These are phyloP conservation scores for Colletotrichum phormii DNA, from an alignment of 2,329 filamentous ascomycete genomes.

Conservation along the genomic window DNA sequence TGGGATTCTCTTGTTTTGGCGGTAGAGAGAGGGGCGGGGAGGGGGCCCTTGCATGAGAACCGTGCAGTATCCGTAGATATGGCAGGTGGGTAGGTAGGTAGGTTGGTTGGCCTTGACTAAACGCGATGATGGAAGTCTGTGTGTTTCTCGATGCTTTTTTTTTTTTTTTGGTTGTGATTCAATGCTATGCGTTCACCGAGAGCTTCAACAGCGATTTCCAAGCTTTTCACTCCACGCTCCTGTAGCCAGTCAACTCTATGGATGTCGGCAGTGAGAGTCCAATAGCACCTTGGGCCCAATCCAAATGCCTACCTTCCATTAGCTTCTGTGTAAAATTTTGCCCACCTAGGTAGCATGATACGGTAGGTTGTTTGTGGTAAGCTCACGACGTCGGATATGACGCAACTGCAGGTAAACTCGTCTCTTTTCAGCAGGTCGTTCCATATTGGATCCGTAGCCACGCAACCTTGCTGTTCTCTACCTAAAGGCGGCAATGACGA, in stretches of 20 bases:
- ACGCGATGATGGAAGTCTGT: constrained; percentile 27
- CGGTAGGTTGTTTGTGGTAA: neutral
- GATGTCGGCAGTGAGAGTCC: too few species aligned
- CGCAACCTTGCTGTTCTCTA: neutral
- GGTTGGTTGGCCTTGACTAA: neutral
- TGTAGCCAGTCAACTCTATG: too few species aligned
- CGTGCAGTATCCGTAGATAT: constrained; percentile 17
- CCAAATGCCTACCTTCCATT: too few species aligned
- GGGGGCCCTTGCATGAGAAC: constrained; percentile 30
- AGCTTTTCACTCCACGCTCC: neutral
- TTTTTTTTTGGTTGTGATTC: neutral
- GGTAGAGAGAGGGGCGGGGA: constrained; percentile 4
- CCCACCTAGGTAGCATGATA: neutral
- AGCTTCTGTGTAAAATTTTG: neutral
- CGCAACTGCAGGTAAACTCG: constrained; percentile 10
- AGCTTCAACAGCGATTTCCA: neutral
- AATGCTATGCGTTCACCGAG: neutral
- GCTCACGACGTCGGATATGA: constrained; percentile 1
- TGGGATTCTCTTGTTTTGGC: constrained; percentile 9
- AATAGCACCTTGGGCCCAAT: too few species aligned
- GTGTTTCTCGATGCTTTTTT: neutral
- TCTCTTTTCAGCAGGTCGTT: neutral
- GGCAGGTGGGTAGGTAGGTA: constrained; percentile 23
- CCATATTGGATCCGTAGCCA: neutral
- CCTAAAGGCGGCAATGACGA: constrained; percentile 4